phyloP scores from a whole-genome alignment of 768 basidiomycete genomes.

The Leccinum obscurum region DNA sequence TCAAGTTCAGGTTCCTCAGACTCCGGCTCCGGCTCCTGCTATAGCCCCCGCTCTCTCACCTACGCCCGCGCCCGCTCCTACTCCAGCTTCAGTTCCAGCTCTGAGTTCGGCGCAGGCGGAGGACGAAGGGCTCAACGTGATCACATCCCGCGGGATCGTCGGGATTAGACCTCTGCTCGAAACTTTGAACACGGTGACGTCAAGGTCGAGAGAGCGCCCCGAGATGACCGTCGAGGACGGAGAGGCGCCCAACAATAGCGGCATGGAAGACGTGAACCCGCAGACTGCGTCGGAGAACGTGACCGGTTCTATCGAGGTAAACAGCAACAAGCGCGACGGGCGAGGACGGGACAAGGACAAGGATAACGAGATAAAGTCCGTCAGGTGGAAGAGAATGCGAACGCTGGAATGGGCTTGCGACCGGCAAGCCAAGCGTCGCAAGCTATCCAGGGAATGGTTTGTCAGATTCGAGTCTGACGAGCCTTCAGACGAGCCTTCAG shows the following conservation, averaged over 20 bases:
- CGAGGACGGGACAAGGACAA: constrained; percentile 12
- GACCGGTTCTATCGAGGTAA: constrained; percentile 3
- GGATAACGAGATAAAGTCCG: neutral
- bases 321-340: neutral
- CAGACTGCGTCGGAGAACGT: constrained; percentile 1
- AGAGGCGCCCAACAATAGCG: neutral
- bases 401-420: constrained; percentile 50
- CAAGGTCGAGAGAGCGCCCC: constrained; percentile 5
- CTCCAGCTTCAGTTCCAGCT: neutral
- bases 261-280: constrained; percentile 3
- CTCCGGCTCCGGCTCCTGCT: neutral
- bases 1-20: neutral
- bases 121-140: constrained; percentile 1
- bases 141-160: constrained; percentile 16
- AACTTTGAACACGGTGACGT: constrained; percentile 16
- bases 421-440: constrained; percentile 38
- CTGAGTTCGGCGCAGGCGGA: neutral
- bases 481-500: constrained; percentile 17
- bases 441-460: constrained; percentile 22
- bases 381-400: constrained; percentile 25
- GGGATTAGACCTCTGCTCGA: constrained; percentile 28
- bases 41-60: neutral
- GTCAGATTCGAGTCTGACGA: constrained; percentile 22
- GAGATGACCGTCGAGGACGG: constrained; percentile 2
- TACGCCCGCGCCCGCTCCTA: neutral